These are phyloP conservation scores for Carpinus viminea DNA, from an alignment of 306 rosid species.

Conservation along the genomic window DNA sequence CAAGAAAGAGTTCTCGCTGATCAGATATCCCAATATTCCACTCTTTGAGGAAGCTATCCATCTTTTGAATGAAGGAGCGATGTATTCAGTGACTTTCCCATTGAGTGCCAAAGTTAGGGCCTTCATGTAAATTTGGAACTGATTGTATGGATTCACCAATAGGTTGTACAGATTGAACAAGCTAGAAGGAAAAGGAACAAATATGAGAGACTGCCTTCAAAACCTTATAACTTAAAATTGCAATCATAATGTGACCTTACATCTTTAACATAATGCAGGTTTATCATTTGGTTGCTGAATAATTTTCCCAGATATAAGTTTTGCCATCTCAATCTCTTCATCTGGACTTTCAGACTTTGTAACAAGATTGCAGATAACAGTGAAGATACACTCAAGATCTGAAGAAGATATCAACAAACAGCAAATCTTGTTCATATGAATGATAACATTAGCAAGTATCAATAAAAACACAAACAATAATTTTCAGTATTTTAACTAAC, in stretches of 20 bases:
- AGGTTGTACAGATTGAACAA: slow-evolving; percentile 91
- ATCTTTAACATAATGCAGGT: slow-evolving; percentile 84
- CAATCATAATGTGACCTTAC: slow-evolving; percentile 46
- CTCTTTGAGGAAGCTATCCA: slow-evolving; percentile 86
- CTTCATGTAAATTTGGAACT: slow-evolving; percentile 78
- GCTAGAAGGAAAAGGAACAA: slow-evolving; percentile 39
- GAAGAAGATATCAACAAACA: slow-evolving; percentile 20
- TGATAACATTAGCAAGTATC: neutral
- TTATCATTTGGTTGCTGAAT: slow-evolving; percentile 73
- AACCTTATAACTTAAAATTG: neutral
- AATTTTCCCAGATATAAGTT: slow-evolving; percentile 65
- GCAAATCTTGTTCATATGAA: slow-evolving; percentile 8
- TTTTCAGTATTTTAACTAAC: neutral
- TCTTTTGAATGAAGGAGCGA: slow-evolving; percentile 74
- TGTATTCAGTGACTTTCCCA: slow-evolving; percentile 78
- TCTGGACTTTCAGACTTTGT: slow-evolving; percentile 71
- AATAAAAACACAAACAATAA: neutral
- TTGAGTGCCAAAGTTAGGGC: slow-evolving; percentile 62
- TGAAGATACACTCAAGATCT: slow-evolving; percentile 86
- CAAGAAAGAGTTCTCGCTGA: slow-evolving; percentile 69
- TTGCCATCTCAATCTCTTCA: slow-evolving; percentile 73
- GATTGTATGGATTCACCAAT: slow-evolving; percentile 70
- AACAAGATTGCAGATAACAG: slow-evolving; percentile 81
- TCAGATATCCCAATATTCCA: slow-evolving; percentile 80
- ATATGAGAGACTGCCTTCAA: neutral